phyloP scores from a whole-genome alignment of 1,139 yeast genomes.

The Lodderomyces pseudojiufengensis region DNA sequence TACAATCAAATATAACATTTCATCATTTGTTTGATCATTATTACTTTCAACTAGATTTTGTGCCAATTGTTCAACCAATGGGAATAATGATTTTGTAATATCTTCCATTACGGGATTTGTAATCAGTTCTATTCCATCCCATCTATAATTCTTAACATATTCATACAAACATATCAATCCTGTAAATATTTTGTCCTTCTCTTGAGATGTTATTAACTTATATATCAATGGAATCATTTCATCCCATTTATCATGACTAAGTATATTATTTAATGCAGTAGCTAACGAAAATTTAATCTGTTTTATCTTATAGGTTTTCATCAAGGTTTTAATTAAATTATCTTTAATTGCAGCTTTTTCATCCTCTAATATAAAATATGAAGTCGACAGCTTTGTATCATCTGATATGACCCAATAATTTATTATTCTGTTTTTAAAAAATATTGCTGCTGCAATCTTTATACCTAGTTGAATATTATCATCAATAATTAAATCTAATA shows the following conservation, averaged over 20 bases:
- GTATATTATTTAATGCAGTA: conserved; percentile 42
- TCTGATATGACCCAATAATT: conserved; percentile 54
- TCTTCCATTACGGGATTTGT: conserved; percentile 45
- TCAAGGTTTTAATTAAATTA: conserved; percentile 46
- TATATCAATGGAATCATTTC: conserved; percentile 34
- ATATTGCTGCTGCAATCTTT: conserved; percentile 61
- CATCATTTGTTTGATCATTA: conserved; percentile 38
- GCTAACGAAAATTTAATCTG: conserved; percentile 40
- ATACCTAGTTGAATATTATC: conserved; percentile 42
- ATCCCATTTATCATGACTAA: conserved; percentile 45
- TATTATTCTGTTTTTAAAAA: conserved; percentile 61
- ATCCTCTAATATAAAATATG: conserved; percentile 34
- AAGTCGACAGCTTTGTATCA: conserved; percentile 29
- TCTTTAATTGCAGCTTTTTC: conserved; percentile 54
- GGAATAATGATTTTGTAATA: conserved; percentile 48
- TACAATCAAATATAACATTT: conserved; percentile 56
- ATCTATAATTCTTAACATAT: conserved; percentile 56
- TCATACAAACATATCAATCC: conserved; percentile 57
- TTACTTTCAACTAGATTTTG: conserved; percentile 33
- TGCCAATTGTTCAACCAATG: conserved; percentile 50
- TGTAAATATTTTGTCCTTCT: conserved; percentile 53
- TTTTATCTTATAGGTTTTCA: conserved; percentile 31
- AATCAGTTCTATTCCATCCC: conserved; percentile 43
- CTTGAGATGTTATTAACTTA: conserved; percentile 41
- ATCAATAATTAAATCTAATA: conserved; percentile 52